Evolutionary conservation across 1,284 basidiomycete genomes (phyloP).

Genomic region (Neonothopanus nambi): DNA sequence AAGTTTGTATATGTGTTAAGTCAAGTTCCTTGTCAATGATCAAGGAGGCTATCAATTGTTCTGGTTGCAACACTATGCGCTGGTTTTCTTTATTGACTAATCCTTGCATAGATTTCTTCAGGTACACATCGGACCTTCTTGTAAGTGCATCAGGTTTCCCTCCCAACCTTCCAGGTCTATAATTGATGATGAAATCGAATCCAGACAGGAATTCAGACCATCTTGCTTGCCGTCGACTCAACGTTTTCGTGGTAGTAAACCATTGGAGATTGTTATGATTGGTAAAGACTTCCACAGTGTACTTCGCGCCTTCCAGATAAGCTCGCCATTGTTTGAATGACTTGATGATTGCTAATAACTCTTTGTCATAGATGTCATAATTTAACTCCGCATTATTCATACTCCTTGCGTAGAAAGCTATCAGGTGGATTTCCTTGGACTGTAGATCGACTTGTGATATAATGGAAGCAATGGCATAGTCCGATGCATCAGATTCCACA

Average conservation of each 20-base stretch:
- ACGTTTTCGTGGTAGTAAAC: too few relatives aligned
- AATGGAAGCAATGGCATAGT: slow-evolving; percentile 29
- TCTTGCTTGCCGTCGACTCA: too few relatives aligned
- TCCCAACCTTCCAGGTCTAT: slow-evolving; percentile 24
- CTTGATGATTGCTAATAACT: too few relatives aligned
- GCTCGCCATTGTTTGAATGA: too few relatives aligned
- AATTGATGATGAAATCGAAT: slow-evolving; percentile 26
- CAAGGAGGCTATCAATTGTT: slow-evolving; percentile 16
- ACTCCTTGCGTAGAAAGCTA: too few relatives aligned
- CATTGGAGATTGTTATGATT: too few relatives aligned
- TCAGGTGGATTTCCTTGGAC: slow-evolving; percentile 11
- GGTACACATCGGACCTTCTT: slow-evolving; percentile 20
- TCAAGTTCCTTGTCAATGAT: neutral
- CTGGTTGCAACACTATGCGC: slow-evolving; percentile 22
- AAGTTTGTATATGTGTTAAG: neutral
- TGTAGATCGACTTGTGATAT: slow-evolving; percentile 13
- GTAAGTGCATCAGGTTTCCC: slow-evolving; percentile 31
- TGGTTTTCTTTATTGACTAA: slow-evolving; percentile 9
- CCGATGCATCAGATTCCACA: too few relatives aligned
- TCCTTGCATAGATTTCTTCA: neutral
- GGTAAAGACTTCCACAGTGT: too few relatives aligned
- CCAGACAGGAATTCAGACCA: too few relatives aligned
- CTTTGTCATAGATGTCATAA: too few relatives aligned
- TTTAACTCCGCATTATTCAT: too few relatives aligned
- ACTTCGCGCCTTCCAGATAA: too few relatives aligned